Conservation (phyloP, 2,329 filamentous ascomycete species). For the Aspergillus ruber region DNA sequence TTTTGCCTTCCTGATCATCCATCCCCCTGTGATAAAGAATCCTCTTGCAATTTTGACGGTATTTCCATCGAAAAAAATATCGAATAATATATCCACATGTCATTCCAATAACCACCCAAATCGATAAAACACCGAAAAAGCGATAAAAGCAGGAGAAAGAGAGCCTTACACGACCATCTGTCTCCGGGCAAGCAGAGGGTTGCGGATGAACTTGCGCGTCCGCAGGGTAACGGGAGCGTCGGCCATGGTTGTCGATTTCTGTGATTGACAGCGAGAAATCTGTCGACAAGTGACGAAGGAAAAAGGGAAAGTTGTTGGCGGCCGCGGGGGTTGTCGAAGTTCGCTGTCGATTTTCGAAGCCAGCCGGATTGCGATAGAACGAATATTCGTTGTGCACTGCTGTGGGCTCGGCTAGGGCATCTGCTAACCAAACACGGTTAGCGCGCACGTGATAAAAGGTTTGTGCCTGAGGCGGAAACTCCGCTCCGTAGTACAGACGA, state of each 20-base stretch:
- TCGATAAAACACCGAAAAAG: neutral
- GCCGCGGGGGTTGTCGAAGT: conserved; percentile 19
- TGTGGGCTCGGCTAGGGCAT: conserved; percentile 39
- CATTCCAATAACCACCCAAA: neutral
- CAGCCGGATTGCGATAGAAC: conserved; percentile 13
- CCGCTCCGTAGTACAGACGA: too few relatives aligned
- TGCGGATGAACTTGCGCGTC: conserved; percentile 99
- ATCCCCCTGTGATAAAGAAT: neutral
- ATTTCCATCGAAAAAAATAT: neutral
- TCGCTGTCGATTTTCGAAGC: conserved; percentile 22
- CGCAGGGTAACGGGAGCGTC: conserved; percentile 73
- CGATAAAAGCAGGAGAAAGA: conserved; percentile 5
- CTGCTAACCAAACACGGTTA: conserved; percentile 22
- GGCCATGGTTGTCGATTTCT: conserved; percentile 66
- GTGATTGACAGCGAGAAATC: conserved; percentile 20
- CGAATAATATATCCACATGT: neutral
- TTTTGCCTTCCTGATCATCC: neutral
- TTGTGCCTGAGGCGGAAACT: neutral
- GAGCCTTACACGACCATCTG: conserved; percentile 97
- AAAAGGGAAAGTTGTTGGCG: conserved; percentile 3
- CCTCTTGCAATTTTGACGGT: neutral
- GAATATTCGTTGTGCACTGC: conserved; percentile 20
- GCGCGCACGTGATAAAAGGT: neutral
- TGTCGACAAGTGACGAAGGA: conserved; percentile 4
- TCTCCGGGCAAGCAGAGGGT: conserved; percentile 96